These are phyloP conservation scores for Pseudognaphalium luteoalbum DNA, from an alignment of 129 eudicot genomes.

Conservation along the genomic window DNA sequence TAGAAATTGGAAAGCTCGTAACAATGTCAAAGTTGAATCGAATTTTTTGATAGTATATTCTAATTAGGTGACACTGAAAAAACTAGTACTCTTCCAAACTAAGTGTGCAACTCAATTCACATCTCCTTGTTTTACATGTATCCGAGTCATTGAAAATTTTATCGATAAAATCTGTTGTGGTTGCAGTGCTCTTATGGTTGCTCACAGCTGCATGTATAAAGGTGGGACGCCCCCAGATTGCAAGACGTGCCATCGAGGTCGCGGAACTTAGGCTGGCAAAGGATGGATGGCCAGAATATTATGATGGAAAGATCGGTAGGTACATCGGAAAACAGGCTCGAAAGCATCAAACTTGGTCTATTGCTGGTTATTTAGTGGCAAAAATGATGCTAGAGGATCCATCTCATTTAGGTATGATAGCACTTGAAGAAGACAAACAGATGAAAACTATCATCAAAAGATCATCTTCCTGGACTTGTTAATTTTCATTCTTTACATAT, in stretches of 20 bases:
- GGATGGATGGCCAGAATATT: slow-evolving; percentile 95
- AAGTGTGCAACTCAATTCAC: not conserved
- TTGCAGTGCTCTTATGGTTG: slow-evolving; percentile 83
- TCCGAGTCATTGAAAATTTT: not conserved
- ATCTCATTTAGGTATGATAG: slow-evolving; percentile 85
- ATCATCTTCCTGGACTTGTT: slow-evolving; percentile 70
- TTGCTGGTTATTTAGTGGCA: slow-evolving; percentile 90
- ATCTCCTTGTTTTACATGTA: not conserved
- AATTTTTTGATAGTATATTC: no score
- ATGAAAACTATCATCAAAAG: slow-evolving; percentile 65
- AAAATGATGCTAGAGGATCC: slow-evolving; percentile 95
- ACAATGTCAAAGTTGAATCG: no score
- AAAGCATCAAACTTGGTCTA: slow-evolving; percentile 79
- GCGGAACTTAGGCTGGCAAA: slow-evolving; percentile 67
- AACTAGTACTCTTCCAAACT: no score
- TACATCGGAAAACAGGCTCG: slow-evolving; percentile 89
- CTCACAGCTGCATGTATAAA: slow-evolving; percentile 92
- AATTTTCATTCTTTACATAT: slow-evolving; percentile 1
- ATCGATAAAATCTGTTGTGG: slow-evolving; percentile 17
- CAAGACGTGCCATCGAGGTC: slow-evolving; percentile 81
- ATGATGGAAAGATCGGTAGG: slow-evolving; percentile 80
- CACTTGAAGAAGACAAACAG: slow-evolving; percentile 89
- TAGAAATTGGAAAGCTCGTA: no score
- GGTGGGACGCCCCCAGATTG: slow-evolving; percentile 89
- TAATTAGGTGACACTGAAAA: no score